These are phyloP conservation scores for Plantago coronopus DNA, from an alignment of 305 asterid species.

Conservation along the genomic window DNA sequence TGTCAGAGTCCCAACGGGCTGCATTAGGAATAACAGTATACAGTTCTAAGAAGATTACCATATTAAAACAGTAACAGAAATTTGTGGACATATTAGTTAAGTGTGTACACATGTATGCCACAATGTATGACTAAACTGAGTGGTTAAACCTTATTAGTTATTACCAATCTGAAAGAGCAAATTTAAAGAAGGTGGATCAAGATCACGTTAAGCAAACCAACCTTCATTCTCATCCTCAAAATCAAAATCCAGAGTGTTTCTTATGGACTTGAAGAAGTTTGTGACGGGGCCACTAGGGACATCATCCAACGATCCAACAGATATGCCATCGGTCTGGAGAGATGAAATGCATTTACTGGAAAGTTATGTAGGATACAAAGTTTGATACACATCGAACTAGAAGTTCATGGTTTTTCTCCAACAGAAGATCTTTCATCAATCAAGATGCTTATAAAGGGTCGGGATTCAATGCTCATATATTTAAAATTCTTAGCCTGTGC, in stretches of 20 bases:
- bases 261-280: conserved; percentile 68
- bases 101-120: too few species aligned
- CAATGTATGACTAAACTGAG: too few species aligned
- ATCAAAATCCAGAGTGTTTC: conserved; percentile 86
- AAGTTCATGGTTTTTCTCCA: not conserved
- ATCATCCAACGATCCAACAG: conserved; percentile 84
- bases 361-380: conserved; percentile 4
- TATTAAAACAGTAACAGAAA: too few species aligned
- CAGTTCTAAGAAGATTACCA: not conserved
- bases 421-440: not conserved
- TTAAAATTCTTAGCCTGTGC: too few species aligned
- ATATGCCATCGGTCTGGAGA: conserved; percentile 74
- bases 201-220: conserved; percentile 27
- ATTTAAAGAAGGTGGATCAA: conserved; percentile 6
- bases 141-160: too few species aligned
- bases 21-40: conserved; percentile 23
- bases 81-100: too few species aligned
- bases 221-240: conserved; percentile 96
- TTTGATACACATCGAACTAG: not conserved
- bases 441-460: too few species aligned
- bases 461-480: too few species aligned
- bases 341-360: conserved; percentile 14
- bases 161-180: not conserved
- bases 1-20: conserved; percentile 88
- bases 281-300: conserved; percentile 83